Percentiles rank a stretch among this genome's conserved stretches.
Evolutionary conservation across 163 green algal species (phyloP).

Genomic region (Volvox carteri): DNA sequence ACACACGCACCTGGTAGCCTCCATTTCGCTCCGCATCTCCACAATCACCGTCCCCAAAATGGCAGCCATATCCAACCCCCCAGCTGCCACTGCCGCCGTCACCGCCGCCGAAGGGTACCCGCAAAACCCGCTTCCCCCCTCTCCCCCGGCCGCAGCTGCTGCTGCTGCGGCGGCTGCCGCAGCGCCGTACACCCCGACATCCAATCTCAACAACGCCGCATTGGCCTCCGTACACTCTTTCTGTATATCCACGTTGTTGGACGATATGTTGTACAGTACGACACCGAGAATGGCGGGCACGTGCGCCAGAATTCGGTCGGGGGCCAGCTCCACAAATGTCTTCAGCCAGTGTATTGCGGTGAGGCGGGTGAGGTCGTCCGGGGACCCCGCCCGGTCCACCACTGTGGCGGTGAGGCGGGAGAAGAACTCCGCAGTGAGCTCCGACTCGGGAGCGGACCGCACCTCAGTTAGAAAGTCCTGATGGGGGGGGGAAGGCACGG

Average conservation of each 20-base stretch:
- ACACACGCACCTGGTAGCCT: constrained; percentile 83
- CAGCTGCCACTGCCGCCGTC: neutral
- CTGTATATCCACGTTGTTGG: constrained; percentile 70
- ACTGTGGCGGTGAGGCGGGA: constrained; percentile 38
- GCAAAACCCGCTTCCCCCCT: too few species aligned
- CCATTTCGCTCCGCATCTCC: constrained; percentile 80
- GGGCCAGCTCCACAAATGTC: constrained; percentile 85
- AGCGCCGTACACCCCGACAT: constrained; percentile 43
- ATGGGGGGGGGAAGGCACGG: too few species aligned
- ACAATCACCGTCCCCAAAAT: constrained; percentile 81
- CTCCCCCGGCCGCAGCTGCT: too few species aligned
- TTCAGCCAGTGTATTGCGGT: constrained; percentile 87
- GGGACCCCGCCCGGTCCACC: constrained; percentile 32
- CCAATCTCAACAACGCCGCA: constrained; percentile 76
- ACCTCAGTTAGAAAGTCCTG: constrained; percentile 88
- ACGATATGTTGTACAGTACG: constrained; percentile 87
- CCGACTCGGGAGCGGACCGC: constrained; percentile 59
- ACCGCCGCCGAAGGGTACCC: neutral
- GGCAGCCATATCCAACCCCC: constrained; percentile 67
- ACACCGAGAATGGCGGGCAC: constrained; percentile 85
- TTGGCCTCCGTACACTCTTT: constrained; percentile 78
- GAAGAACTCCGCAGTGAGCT: constrained; percentile 44
- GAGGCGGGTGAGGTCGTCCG: constrained; percentile 84
- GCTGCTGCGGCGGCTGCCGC: neutral
- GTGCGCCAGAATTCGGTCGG: constrained; percentile 75